A percentile compares a stretch with the other conserved stretches of the same genome.
Conservation (phyloP, 2,329 filamentous ascomycete genomes). For the Alternaria triticimaculans region DNA sequence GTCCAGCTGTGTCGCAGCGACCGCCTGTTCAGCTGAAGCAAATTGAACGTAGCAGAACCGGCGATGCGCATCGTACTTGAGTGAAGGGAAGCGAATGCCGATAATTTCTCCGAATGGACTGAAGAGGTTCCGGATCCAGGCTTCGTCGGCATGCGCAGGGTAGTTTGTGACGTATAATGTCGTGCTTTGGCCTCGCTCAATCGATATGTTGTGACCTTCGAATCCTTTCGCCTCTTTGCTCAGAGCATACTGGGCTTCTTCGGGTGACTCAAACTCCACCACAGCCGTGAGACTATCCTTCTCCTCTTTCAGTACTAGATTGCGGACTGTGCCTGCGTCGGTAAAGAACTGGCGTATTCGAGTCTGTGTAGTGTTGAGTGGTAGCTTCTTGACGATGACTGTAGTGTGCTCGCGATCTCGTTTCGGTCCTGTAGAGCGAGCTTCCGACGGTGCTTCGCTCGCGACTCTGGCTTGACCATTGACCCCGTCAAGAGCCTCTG, state of each 20-base stretch:
- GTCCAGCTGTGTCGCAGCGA: conserved; percentile 72
- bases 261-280: conserved; percentile 81
- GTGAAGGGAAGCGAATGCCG: conserved; percentile 85
- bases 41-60: conserved; percentile 98
- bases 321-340: conserved; percentile 85
- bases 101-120: conserved; percentile 77
- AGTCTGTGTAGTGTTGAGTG: conserved; percentile 70
- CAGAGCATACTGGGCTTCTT: conserved; percentile 82
- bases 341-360: conserved; percentile 89
- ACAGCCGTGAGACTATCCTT: conserved; percentile 70
- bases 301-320: conserved; percentile 72
- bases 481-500: conserved; percentile 13
- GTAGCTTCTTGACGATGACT: conserved; percentile 80
- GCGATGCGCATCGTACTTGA: conserved; percentile 86
- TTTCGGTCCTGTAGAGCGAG: conserved; percentile 57
- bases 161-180: conserved; percentile 94
- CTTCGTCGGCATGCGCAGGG: conserved; percentile 75
- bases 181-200: conserved; percentile 75
- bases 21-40: conserved; percentile 56
- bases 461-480: conserved; percentile 27
- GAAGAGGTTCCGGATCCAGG: conserved; percentile 72
- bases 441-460: conserved; percentile 47
- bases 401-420: conserved; percentile 91
- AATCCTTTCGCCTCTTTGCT: conserved; percentile 83
- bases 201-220: conserved; percentile 73